Base-by-base conservation (phyloP, 2,329 filamentous ascomycete species). In the Madurella fahalii region DNA sequence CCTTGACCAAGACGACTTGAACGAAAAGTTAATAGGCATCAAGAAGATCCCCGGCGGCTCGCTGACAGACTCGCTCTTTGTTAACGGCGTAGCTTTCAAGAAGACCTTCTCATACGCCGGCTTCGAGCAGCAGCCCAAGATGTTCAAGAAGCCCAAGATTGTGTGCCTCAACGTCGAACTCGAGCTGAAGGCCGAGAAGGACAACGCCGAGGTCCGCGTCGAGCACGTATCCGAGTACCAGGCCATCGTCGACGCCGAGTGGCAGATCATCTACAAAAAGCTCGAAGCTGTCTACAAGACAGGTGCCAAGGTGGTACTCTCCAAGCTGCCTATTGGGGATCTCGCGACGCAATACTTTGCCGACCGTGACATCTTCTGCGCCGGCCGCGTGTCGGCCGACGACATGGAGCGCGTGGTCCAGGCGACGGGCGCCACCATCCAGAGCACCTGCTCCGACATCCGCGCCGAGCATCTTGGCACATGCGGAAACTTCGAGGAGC, bases 261-360 rank as follows among this genome's bases (percentile, higher is more conserved):
- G 94, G 94, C 91, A 96, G 74, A 99, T 99, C 70, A 99, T 99
- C 73, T 97, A 87, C 84, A 93, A 96, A 80, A 99, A 99, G 81
- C 89, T 99, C 71, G 94, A 99, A 77, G 90, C 93, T 47, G 77
- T 96, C 51, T 83, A 93, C 81, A 86, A 93, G 74, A 96, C 93
- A 5, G 94, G 94, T 52, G 94, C 94, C 61, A 96, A 96, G 82
- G 91, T 99, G 49, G 91, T 99, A 41, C 85, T 99, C 54, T 96
- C 90, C 75, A 97, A 96, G 77, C 81, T 97, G 58, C 94, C 94
- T 40, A 97, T 99, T 68, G 94, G 94, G 68, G 94, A 99, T 77
- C 77, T 99, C 68, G 94, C 94, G 57, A 99, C 94, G 53, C 94
- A 99, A 77, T 96, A 86, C 77, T 99, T 99, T 68, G 94, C 94